Evolutionary conservation across 2,329 filamentous ascomycete genomes (phyloP).

Genomic region (Nigrospora sphaerica): DNA sequence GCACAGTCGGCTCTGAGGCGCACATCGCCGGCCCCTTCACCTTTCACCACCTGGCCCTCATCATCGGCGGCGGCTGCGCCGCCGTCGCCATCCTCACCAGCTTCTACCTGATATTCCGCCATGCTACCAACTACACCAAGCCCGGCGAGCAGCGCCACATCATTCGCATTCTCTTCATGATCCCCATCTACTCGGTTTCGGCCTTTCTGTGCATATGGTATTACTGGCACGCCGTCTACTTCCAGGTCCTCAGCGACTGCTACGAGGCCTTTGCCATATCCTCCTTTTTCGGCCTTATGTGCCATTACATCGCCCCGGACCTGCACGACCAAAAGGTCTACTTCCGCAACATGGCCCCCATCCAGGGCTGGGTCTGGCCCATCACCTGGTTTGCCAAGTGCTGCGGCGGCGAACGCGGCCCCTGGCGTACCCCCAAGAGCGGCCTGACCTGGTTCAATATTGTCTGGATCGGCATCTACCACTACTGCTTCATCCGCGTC

Average conservation of each 20-base stretch:
- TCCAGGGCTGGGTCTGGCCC: constrained; percentile 69
- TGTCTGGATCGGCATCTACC: constrained; percentile 75
- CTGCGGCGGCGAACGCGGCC: constrained; percentile 61
- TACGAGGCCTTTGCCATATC: constrained; percentile 87
- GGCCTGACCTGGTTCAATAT: constrained; percentile 89
- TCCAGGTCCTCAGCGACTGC: constrained; percentile 72
- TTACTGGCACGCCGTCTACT: constrained; percentile 76
- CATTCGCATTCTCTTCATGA: constrained; percentile 83
- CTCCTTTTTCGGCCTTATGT: constrained; percentile 78
- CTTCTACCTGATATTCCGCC: constrained; percentile 50
- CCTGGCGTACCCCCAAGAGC: constrained; percentile 68
- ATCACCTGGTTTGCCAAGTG: constrained; percentile 63
- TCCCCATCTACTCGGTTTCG: constrained; percentile 71
- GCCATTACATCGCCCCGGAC: constrained; percentile 70
- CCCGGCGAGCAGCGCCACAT: constrained; percentile 59
- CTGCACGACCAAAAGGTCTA: constrained; percentile 77
- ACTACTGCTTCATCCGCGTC: constrained; percentile 78
- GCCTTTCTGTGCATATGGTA: constrained; percentile 67
- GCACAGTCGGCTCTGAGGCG: constrained; percentile 38
- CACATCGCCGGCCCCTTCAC: constrained; percentile 39
- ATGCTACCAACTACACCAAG: constrained; percentile 54
- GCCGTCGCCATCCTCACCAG: constrained; percentile 45
- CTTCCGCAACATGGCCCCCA: constrained; percentile 60
- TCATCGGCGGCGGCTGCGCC: constrained; percentile 41
- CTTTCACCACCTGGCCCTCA: constrained; percentile 47